A percentile compares a stretch with the other conserved stretches of the same genome.
phyloP scores from a whole-genome alignment of 257 asterid species.

The Coffea canephora region DNA sequence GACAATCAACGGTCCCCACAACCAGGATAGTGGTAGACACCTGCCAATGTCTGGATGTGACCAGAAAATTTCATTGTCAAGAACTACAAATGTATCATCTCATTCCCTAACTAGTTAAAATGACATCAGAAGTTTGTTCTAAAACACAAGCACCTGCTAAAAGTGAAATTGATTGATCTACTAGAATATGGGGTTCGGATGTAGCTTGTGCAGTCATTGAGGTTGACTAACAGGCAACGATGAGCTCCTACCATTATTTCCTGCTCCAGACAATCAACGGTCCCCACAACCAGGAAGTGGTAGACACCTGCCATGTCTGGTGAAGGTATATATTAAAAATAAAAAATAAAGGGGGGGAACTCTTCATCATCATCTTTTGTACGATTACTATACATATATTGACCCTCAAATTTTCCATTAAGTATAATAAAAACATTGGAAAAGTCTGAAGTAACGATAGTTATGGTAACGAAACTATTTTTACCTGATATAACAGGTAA shows the following conservation, averaged over 20 bases:
- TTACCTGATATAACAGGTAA: too few relatives aligned
- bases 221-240: slow-evolving; percentile 37
- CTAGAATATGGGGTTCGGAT: slow-evolving; percentile 37
- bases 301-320: neutral
- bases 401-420: too few relatives aligned
- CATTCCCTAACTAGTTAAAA: neutral
- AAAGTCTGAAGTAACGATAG: too few relatives aligned
- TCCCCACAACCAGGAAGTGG: neutral
- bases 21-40: neutral
- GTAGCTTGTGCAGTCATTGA: slow-evolving; percentile 35
- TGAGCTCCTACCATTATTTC: slow-evolving; percentile 31
- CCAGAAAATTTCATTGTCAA: neutral
- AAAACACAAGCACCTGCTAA: neutral
- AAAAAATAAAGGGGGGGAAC: too few relatives aligned
- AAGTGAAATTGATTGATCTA: neutral
- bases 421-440: too few relatives aligned
- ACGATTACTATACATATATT: too few relatives aligned
- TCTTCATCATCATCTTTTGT: too few relatives aligned
- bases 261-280: neutral
- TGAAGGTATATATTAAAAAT: too few relatives aligned
- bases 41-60: slow-evolving; percentile 14
- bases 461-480: too few relatives aligned
- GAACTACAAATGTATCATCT: neutral
- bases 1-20: slow-evolving; percentile 2
- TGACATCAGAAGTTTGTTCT: neutral